Conservation (phyloP, 2,329 filamentous ascomycete species). For the Sordariomycetes sp. region DNA sequence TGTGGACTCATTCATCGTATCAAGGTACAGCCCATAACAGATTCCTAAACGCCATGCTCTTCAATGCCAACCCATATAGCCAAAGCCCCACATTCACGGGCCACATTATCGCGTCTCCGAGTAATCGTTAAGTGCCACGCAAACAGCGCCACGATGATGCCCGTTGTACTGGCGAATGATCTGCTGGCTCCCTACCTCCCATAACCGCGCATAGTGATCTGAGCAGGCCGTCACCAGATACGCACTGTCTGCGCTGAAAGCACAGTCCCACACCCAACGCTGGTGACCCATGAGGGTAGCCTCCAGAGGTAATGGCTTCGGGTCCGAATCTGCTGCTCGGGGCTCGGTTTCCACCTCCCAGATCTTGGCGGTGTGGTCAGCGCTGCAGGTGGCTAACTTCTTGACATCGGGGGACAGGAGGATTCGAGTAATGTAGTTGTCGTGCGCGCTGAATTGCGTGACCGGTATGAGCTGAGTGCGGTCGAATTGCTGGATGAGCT, state of each 20-base stretch:
- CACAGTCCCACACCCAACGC: constrained; percentile 96
- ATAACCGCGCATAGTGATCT: constrained; percentile 85
- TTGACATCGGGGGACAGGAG: constrained; percentile 89
- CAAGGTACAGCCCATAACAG: too few relatives aligned
- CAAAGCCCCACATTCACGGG: background rate
- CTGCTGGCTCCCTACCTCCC: constrained; percentile 78
- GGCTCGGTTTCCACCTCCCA: constrained; percentile 76
- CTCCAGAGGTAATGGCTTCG: constrained; percentile 66
- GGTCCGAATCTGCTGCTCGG: constrained; percentile 24
- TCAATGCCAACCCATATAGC: too few relatives aligned
- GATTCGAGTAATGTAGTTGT: constrained; percentile 86
- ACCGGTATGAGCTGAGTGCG: constrained; percentile 78
- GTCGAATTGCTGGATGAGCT: constrained; percentile 75
- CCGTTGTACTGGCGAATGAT: constrained; percentile 95
- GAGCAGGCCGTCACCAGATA: constrained; percentile 91
- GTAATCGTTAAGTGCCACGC: constrained; percentile 87
- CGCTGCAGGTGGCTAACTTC: constrained; percentile 86
- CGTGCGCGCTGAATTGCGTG: constrained; percentile 83
- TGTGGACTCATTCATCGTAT: too few relatives aligned
- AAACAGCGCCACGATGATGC: constrained; percentile 84
- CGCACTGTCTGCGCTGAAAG: constrained; percentile 86
- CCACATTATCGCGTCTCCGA: constrained; percentile 38
- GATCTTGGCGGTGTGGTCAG: constrained; percentile 90
- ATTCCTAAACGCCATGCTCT: background rate
- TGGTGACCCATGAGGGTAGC: constrained; percentile 85